Evolutionary conservation across 1,284 basidiomycete genomes (phyloP), one percentile per base, ranked within the genome.

Genomic region (Lentinula novae-zelandiae): DNA sequence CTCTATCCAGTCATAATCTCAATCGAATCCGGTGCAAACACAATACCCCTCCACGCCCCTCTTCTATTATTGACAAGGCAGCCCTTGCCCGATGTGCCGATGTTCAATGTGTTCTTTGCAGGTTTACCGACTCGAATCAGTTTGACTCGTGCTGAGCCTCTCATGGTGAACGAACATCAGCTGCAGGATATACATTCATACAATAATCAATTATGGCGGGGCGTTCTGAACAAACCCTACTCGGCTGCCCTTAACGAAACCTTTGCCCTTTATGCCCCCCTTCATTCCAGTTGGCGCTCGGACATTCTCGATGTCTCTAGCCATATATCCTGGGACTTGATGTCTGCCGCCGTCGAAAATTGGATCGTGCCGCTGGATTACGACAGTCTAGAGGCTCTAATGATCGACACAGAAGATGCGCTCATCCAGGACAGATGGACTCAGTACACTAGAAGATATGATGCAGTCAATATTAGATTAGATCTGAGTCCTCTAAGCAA

Each of bases 401-500:
- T 74, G 15, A 67, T 73, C 22, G 81, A 79, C 60, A 69, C 86
- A 8, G 68, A 78, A 58, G 87, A 91, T 65, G 82, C 85, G 27
- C 74, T 93, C 22, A 75, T 94, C 38, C 86, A 90, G 70, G 91
- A 92, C 68, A 78, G 89, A 60, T 80, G 78, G 74, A 81, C 84
- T n/a, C 90, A 93, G 70, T 91, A 87, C 67, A 92, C 89, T 1
- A 77, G 86, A 64, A 78, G 87, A 58, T 89, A 86, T 69, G 81
- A 80, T 66, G 80, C 81, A 34, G 69, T 82, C 33, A 73, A 70
- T 53, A 68, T 92, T 40, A 77, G 90, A 59, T 72, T 69, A 27
- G 91, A 93, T 71, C 68, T 93, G 67, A 86, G 78, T 5, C 91
- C 91, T 34, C 70, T 89, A 57, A 90, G 87, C 69, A 86, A 84